Conservation (phyloP, 306 rosid species). For the Lablab purpureus region DNA sequence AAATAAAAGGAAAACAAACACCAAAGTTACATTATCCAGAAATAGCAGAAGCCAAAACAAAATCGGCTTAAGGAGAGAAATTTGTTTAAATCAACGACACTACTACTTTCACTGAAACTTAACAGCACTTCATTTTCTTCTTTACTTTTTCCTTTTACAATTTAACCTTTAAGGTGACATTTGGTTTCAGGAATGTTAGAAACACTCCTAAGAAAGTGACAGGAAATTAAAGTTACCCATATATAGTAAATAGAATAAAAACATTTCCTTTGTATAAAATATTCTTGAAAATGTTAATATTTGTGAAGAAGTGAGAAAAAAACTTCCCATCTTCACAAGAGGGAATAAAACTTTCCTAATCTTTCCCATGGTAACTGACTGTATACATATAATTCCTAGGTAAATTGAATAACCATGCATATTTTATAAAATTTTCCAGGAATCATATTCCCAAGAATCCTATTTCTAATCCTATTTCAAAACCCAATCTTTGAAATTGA, state of each 20-base stretch:
- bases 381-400: no score
- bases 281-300: background rate
- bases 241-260: background rate
- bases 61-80: background rate
- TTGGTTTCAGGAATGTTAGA: background rate
- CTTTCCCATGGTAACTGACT: no score
- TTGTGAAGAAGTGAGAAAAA: background rate
- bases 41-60: constrained; percentile 12
- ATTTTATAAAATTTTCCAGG: background rate
- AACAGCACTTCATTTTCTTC: background rate
- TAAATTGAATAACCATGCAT: background rate
- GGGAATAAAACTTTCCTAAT: background rate
- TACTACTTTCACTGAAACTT: constrained; percentile 15
- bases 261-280: background rate
- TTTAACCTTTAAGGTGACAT: constrained; percentile 8
- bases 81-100: background rate
- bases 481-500: constrained; percentile 22
- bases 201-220: background rate
- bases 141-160: background rate
- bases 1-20: background rate
- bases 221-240: background rate
- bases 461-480: background rate
- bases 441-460: background rate
- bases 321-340: background rate
- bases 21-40: constrained; percentile 4